Base-by-base conservation (phyloP, 345 rosid species). In the Citrus glauca region DNA sequence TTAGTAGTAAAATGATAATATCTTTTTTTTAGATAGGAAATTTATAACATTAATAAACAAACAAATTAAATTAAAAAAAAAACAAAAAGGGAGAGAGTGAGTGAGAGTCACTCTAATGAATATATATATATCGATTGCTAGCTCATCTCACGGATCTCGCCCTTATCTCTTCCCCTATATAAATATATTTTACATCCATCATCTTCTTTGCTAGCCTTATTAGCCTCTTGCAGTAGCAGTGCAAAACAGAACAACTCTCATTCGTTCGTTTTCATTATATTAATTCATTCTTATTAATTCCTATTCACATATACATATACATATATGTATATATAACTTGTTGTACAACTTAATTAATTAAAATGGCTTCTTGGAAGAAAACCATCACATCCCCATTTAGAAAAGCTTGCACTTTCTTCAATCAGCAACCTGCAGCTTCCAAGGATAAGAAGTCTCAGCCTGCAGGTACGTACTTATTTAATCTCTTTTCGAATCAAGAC, bases 321-420 rank as follows among this genome's bases (percentile, higher is more conserved):
- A 40, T 40, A 40, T 40, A 40, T 13, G 17, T 45, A 11, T 3
- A 11, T 13, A 45, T 3, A 45, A 9, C 50, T 11, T 13, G 4
- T 53, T 53, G 48, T 45, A 42, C 74, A 40, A 17, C 50, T 25
- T 45, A 3, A 45, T 45, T 45, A 45, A 45, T 45, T 17, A 7
- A 66, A 69, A 93, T 93, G 98, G 81, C 90, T 76, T 91, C 96
- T 6, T 91, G 96, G 96, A 91, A 90, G 84, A 90, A 93, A 83
- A 89, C 94, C 75, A 91, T 93, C 40, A 77, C 90, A 19, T 77
- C 94, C 37, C 98, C 95, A 9, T 94, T 94, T 86, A 89, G 74
- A 80, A 94, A 92, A 76, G 98, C 94, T 9, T 85, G 92, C 78
- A 90, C 93, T 82, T 91, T 90, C 88, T 94, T 94, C 93, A 88